A percentile compares a stretch with the other conserved stretches of the same genome.
Evolutionary conservation across 1,139 yeast species (phyloP).

Genomic region (Geotrichum reessii): DNA sequence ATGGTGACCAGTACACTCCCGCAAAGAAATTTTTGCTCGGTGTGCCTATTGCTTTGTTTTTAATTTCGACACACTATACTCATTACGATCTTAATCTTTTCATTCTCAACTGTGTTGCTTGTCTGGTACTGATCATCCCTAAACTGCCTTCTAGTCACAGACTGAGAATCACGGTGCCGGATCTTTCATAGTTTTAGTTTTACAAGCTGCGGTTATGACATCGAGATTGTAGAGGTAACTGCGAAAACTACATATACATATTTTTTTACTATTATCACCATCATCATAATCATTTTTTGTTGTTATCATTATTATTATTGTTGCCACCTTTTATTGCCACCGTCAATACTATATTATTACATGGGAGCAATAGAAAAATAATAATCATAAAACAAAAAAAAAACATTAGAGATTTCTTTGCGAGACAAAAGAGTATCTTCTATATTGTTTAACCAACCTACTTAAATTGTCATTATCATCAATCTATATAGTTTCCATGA

Average conservation of each 20-base stretch:
- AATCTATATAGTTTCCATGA: not conserved
- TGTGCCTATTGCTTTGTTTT: conserved; percentile 82
- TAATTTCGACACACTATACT: conserved; percentile 85
- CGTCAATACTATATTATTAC: not conserved
- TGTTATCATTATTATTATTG: not conserved
- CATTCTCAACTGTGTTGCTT: conserved; percentile 70
- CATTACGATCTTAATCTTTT: conserved; percentile 77
- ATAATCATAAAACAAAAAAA: not conserved
- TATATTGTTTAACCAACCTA: not conserved
- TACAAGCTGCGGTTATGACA: not conserved
- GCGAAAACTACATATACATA: not conserved
- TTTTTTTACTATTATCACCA: no score
- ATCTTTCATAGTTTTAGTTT: conserved; percentile 11
- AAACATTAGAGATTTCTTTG: not conserved
- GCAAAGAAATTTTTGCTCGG: conserved; percentile 86
- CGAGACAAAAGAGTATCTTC: not conserved
- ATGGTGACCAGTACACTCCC: conserved; percentile 96
- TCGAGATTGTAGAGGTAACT: not conserved
- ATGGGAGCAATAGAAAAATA: no score
- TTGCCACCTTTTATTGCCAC: not conserved
- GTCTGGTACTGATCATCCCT: conserved; percentile 79
- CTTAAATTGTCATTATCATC: not conserved
- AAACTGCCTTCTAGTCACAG: conserved; percentile 60
- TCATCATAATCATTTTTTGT: not conserved
- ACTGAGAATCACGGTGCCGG: conserved; percentile 36